Conservation (phyloP, 2,329 filamentous ascomycete species). For the Colletotrichum acutatum region DNA sequence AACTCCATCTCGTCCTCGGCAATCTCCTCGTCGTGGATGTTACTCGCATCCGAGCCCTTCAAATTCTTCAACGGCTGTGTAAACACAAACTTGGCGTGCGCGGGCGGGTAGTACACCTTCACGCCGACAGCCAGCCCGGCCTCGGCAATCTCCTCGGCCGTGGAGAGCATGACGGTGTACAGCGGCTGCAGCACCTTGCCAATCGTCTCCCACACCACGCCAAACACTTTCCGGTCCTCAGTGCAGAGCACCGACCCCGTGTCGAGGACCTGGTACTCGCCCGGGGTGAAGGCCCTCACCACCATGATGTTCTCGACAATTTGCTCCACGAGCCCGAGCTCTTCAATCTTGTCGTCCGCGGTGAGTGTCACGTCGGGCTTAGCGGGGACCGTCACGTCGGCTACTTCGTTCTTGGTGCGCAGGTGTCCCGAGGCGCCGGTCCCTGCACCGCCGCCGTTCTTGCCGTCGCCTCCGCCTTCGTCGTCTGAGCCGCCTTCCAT, state of each 20-base stretch:
- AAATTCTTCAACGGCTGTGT: slow-evolving; percentile 81
- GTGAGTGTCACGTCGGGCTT: slow-evolving; percentile 85
- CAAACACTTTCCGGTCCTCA: slow-evolving; percentile 79
- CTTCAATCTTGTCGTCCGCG: slow-evolving; percentile 78
- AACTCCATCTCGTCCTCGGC: slow-evolving; percentile 91
- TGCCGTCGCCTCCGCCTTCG: slow-evolving; percentile 60
- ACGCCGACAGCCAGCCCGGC: slow-evolving; percentile 75
- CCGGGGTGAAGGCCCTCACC: slow-evolving; percentile 81
- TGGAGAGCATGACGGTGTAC: slow-evolving; percentile 84
- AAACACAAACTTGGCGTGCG: slow-evolving; percentile 86
- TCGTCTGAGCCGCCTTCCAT: slow-evolving; percentile 84
- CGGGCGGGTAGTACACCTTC: slow-evolving; percentile 81
- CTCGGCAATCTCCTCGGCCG: slow-evolving; percentile 73
- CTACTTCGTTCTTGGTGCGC: slow-evolving; percentile 84
- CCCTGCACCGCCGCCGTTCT: slow-evolving; percentile 36
- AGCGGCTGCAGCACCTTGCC: slow-evolving; percentile 87
- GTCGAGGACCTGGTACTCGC: slow-evolving; percentile 88
- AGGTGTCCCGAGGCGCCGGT: slow-evolving; percentile 60
- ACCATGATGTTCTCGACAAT: slow-evolving; percentile 83
- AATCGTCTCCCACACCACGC: slow-evolving; percentile 85
- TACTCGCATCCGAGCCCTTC: slow-evolving; percentile 94
- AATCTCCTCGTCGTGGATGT: slow-evolving; percentile 93
- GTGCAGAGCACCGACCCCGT: slow-evolving; percentile 85
- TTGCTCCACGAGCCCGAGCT: slow-evolving; percentile 79
- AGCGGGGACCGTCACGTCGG: slow-evolving; percentile 68